Evolutionary conservation across 164 flowering plant species (phyloP), one percentile per base, ranked within the genome.

Genomic region (Umbellularia californica): DNA sequence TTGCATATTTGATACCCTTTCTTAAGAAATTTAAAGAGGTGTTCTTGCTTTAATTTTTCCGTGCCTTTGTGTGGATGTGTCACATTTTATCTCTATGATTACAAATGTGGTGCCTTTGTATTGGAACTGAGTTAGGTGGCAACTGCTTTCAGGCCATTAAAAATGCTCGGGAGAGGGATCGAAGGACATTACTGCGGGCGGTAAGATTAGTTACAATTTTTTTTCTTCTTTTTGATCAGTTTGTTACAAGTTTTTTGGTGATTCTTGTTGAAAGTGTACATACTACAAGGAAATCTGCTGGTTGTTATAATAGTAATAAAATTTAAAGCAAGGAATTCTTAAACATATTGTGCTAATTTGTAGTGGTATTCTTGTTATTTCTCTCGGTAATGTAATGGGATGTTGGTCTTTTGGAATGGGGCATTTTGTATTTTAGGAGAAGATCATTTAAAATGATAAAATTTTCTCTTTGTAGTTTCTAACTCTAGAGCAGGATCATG

Each of bases 91-190:
- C 55, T 15, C 50, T 70, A 2, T 66, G 20, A 67, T 17, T 55
- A 7, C 2, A 2, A 5, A 50, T 41, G 23, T 51, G 13, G 20
- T 2, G 17, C 58, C 23, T 60, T 35, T 30, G 66, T 20, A 6
- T 20, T 15, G 22, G 28, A 75, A n/a, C 23, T 58, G 60, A 30
- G 12, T 70, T 19, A 50, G 12, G 12, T 68, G 35, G 19, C 78
- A 60, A 35, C 74, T 30, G 70, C 17, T 80, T 78, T 9, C 84
- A 95, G 99, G 97, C 98, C 7, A 83, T 96, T 14, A 94, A 87
- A 80, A 96, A 92, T 89, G 90, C 97, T 66, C 85, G 97, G 60
- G 99, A 96, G 83, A 89, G 99, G 85, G 99, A 95, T 22, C 81
- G 93, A 58, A 85, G 99, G 79, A 78, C 87, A 3, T 77, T 95